Evolutionary conservation across 495 filamentous ascomycete genomes (phyloP), one percentile per base, ranked within the genome.

Genomic region (Xylaria bambusicola): DNA sequence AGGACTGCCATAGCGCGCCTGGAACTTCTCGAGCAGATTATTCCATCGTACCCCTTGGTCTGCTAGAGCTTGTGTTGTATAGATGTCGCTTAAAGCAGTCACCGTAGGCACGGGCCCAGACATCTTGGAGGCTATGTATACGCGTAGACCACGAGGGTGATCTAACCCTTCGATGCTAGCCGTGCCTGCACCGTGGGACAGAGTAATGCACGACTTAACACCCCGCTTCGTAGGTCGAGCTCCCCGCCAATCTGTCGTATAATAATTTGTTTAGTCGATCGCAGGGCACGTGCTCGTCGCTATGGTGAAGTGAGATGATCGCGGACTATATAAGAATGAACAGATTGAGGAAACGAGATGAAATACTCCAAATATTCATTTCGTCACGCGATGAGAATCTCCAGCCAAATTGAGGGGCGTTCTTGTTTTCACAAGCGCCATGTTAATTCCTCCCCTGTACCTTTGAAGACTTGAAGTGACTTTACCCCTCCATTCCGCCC

Each of bases 21-120:
- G 75, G 73, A 98, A 98, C 58, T 82, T 82, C 35, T 78, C 74
- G 27, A 92, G 73, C 15, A 98, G 83, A 23, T 70, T 73, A 38
- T 88, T 80, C 87, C 92, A 98, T 68, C 94, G 81, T 50, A 74
- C 70, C 40, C 67, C 77, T 63, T 93, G 86, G 6, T 68, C 62
- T 18, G 71, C 64, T 13, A 88, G 56, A 13, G 82, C 81, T 70
- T 87, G 84, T 26, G 77, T 69, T 2, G 88, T 84, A 68, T 93
- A 93, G 63, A 92, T 86, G 52, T 88, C 83, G 40, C 78, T 67
- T 55, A 92, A 73, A 1, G 84, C 80, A 52, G 73, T 78, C 26
- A 84, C 80, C 38, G 82, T 73, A 27, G 86, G 85, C 59, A 89
- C 85, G 7, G 74, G 66, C 31, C 81, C 80, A 55, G 79, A 77